Evolutionary conservation across 1,139 yeast species (phyloP), one percentile per base, ranked within the genome.

Genomic region (Saccharomyces hybrid): DNA sequence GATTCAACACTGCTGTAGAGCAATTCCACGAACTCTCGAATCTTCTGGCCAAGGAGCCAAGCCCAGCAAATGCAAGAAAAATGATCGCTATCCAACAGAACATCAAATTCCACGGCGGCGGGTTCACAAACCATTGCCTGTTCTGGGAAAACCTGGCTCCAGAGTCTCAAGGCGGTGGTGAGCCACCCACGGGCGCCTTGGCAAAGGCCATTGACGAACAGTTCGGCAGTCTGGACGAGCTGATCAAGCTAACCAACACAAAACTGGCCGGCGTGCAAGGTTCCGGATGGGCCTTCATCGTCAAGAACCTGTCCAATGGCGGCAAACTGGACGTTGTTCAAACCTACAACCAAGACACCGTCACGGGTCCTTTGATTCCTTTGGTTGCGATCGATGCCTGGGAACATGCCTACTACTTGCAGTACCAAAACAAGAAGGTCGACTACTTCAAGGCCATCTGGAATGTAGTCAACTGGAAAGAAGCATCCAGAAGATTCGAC

Each of bases 331-430:
- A 88, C 64, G 87, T 91, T 56, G 87, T 89, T 59, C 88, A 91
- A 69, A 88, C 91, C 64, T 78, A 82, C 64, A 91, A 91, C 79
- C 98, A 91, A 74, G 98, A 91, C 74, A 87, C 96, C 47, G 89
- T 88, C 44, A 79, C 86, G 50, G 86, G 89, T 46, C 52, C 58
- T n/a, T 79, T 81, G 70, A 79, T 83, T 54, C 97, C 97, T 51
- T 77, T 91, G 72, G 80, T 91, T 58, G 98, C 97, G 54, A 88
- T 91, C 71, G 98, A 91, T 70, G 97, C 98, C 59, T 91, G 98
- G 98, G 98, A 91, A 75, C 98, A 91, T 70, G 97, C 98, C 54
- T 91, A 90, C 79, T 91, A 91, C 81, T 20, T 91, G 75, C 97
- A 91, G 75, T 91, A 91, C 79, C 87, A 88, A 76, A 91, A 91